Evolutionary conservation across 2,329 filamentous ascomycete genomes (phyloP).

Genomic region (Penicillium sp.): DNA sequence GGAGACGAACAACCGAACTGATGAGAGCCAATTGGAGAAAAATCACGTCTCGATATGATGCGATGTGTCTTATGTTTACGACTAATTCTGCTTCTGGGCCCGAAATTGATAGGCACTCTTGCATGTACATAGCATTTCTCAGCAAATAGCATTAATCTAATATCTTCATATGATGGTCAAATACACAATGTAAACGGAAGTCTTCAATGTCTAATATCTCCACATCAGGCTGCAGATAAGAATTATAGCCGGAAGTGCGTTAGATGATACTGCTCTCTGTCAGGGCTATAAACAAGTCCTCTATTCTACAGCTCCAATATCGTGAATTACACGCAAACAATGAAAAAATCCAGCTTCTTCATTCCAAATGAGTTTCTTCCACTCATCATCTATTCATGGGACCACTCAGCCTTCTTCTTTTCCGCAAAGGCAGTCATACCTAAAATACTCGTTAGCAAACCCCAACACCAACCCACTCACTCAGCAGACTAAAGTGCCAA

Average conservation of each 20-base stretch:
- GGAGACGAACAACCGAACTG: constrained; percentile 51
- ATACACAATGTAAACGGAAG: not conserved
- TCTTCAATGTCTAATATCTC: not conserved
- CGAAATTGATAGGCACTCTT: not conserved
- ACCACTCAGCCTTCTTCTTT: constrained; percentile 93
- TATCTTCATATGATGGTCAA: not conserved
- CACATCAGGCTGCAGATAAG: constrained; percentile 6
- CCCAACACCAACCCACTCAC: not conserved
- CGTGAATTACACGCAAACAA: not conserved
- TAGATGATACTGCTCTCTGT: not conserved
- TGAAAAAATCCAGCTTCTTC: constrained; percentile 1
- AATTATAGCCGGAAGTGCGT: constrained; percentile 7
- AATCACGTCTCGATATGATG: constrained; percentile 19
- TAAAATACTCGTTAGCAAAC: constrained; percentile 24
- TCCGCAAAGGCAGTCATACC: constrained; percentile 89
- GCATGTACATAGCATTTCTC: constrained; percentile 5
- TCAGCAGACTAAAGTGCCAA: not conserved
- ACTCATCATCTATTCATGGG: constrained; percentile 59
- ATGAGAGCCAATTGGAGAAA: constrained; percentile 56
- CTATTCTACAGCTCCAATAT: constrained; percentile 5
- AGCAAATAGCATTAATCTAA: constrained; percentile 5
- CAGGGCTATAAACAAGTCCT: not conserved
- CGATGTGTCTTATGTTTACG: constrained; percentile 22
- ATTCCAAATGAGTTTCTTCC: not conserved
- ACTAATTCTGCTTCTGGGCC: constrained; percentile 6